These are phyloP conservation scores for Ogataea kodamae DNA, from an alignment of 805 yeast species.

Conservation along the genomic window DNA sequence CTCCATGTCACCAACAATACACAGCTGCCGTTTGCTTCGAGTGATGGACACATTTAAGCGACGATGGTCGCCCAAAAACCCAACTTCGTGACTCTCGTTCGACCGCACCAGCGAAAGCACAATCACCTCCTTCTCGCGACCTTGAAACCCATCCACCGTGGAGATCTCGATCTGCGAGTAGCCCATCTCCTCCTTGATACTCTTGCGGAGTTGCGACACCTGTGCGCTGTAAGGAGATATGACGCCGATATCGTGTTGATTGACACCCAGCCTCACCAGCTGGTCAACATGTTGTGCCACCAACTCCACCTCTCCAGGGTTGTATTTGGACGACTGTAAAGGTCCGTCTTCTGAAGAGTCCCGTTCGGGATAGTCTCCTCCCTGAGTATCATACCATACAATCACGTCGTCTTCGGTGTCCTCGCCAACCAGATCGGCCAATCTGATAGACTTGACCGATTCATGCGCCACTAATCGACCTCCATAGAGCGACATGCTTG, in stretches of 20 bases:
- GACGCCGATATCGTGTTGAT: slow-evolving; percentile 63
- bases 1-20: slow-evolving; percentile 84
- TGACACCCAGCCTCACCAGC: slow-evolving; percentile 51
- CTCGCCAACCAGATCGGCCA: slow-evolving; percentile 47
- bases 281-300: slow-evolving; percentile 54
- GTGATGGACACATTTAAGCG: slow-evolving; percentile 93
- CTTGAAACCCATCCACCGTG: slow-evolving; percentile 96
- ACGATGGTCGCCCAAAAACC: slow-evolving; percentile 75
- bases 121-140: slow-evolving; percentile 88
- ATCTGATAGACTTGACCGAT: slow-evolving; percentile 48
- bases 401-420: slow-evolving; percentile 53
- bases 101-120: slow-evolving; percentile 79
- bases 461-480: slow-evolving; percentile 60
- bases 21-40: slow-evolving; percentile 78
- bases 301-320: slow-evolving; percentile 70
- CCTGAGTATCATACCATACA: slow-evolving; percentile 92
- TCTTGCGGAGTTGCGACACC: slow-evolving; percentile 54
- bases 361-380: slow-evolving; percentile 74
- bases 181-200: slow-evolving; percentile 33
- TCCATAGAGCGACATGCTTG: slow-evolving; percentile 64
- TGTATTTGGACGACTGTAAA: slow-evolving; percentile 56
- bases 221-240: slow-evolving; percentile 93
- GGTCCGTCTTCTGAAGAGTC: slow-evolving; percentile 33
- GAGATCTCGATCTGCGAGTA: slow-evolving; percentile 63
- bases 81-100: slow-evolving; percentile 66